phyloP scores from a whole-genome alignment of 495 filamentous ascomycete species.

The Penicillium lagena region DNA sequence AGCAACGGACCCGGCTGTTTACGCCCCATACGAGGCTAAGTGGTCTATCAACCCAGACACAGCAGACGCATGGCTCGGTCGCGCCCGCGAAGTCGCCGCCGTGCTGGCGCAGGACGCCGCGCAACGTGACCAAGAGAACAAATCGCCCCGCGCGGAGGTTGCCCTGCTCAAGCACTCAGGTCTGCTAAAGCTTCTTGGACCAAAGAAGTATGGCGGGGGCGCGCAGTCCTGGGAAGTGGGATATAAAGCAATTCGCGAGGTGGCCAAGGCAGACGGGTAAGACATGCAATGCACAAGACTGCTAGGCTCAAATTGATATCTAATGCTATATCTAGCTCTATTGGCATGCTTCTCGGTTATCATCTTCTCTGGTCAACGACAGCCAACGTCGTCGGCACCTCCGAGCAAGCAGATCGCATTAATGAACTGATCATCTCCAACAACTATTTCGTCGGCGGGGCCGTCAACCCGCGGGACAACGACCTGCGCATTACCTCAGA shows the following conservation, averaged over 20 bases:
- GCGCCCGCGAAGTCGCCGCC: slow-evolving; percentile 46
- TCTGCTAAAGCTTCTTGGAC: slow-evolving; percentile 49
- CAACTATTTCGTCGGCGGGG: slow-evolving; percentile 58
- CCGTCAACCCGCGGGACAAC: slow-evolving; percentile 55
- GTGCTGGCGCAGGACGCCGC: slow-evolving; percentile 48
- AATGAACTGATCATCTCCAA: slow-evolving; percentile 46
- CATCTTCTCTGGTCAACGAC: slow-evolving; percentile 57
- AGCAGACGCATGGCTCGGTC: slow-evolving; percentile 39
- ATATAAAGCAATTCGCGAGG: slow-evolving; percentile 51
- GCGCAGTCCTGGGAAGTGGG: slow-evolving; percentile 49
- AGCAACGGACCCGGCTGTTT: slow-evolving; percentile 45
- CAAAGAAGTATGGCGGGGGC: slow-evolving; percentile 50
- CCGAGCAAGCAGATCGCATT: slow-evolving; percentile 46
- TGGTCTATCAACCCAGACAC: slow-evolving; percentile 40
- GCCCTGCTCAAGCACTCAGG: slow-evolving; percentile 50
- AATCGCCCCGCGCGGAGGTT: slow-evolving; percentile 49
- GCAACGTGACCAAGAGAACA: slow-evolving; percentile 48
- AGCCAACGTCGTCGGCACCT: slow-evolving; percentile 47
- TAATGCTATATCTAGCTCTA: slow-evolving; percentile 19
- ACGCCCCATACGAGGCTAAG: slow-evolving; percentile 38
- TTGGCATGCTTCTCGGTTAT: slow-evolving; percentile 55
- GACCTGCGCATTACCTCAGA: slow-evolving; percentile 48
- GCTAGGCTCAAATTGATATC: background rate
- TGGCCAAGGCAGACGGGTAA: slow-evolving; percentile 52
- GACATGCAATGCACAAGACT: background rate